Evolutionary conservation across 2,329 filamentous ascomycete genomes (phyloP).

Genomic region (Hymenotorrendiella dingleyae): DNA sequence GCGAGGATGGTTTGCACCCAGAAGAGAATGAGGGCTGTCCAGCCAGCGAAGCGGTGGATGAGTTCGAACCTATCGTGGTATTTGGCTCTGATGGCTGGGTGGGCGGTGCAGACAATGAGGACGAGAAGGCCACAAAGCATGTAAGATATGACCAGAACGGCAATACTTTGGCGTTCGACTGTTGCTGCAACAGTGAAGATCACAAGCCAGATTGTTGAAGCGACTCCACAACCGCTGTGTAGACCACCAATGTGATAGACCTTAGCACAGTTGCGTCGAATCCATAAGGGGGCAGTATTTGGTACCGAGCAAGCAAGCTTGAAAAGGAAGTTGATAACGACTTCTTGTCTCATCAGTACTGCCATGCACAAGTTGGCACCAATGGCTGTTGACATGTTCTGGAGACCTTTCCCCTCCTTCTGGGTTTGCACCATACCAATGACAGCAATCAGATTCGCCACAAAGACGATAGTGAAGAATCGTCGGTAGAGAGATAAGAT

Average conservation of each 20-base stretch:
- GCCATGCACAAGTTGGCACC: constrained; percentile 34
- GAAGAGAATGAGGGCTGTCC: constrained; percentile 59
- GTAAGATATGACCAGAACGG: constrained; percentile 43
- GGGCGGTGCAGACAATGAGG: constrained; percentile 58
- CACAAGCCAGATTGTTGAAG: constrained; percentile 42
- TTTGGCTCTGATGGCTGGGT: constrained; percentile 31
- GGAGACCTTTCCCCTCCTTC: neutral
- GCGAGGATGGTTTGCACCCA: constrained; percentile 57
- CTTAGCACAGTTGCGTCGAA: constrained; percentile 42
- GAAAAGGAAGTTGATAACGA: constrained; percentile 47
- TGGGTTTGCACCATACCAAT: constrained; percentile 30
- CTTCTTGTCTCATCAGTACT: constrained; percentile 48
- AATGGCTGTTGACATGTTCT: constrained; percentile 5
- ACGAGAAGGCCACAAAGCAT: constrained; percentile 52
- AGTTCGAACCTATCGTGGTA: constrained; percentile 66
- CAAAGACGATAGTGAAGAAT: constrained; percentile 48
- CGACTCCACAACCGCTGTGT: constrained; percentile 45
- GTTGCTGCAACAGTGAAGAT: constrained; percentile 31
- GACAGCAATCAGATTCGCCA: constrained; percentile 41
- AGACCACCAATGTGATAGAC: constrained; percentile 49
- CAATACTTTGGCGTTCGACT: constrained; percentile 9
- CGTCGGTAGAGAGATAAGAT: constrained; percentile 50
- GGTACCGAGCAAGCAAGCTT: constrained; percentile 40
- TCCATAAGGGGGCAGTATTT: constrained; percentile 38
- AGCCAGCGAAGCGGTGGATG: constrained; percentile 68